A percentile compares a stretch with the other conserved stretches of the same genome.
Evolutionary conservation across 75 land plant genomes (phyloP).

Genomic region (Cupressus sempervirens): DNA sequence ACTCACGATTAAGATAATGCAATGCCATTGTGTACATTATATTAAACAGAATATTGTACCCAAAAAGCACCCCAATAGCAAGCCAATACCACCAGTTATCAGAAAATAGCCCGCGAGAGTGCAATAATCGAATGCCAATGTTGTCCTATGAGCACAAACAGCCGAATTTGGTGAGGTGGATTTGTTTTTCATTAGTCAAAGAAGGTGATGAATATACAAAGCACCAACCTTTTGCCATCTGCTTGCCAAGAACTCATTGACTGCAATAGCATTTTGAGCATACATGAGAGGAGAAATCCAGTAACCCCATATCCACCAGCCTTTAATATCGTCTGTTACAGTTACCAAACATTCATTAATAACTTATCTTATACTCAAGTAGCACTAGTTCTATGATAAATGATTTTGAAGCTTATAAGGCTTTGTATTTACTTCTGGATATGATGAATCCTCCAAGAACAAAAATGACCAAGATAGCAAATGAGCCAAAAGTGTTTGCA

Average conservation of each 20-base stretch:
- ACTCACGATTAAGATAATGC: slow-evolving; percentile 20
- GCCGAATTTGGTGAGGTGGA: slow-evolving; percentile 7
- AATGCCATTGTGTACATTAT: slow-evolving; percentile 29
- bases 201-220: neutral
- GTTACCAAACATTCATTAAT: neutral
- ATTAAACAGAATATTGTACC: slow-evolving; percentile 53
- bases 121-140: slow-evolving; percentile 49
- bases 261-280: slow-evolving; percentile 19
- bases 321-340: slow-evolving; percentile 20
- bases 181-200: slow-evolving; percentile 34
- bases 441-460: slow-evolving; percentile 55
- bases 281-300: slow-evolving; percentile 25
- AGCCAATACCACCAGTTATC: slow-evolving; percentile 61
- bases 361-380: neutral
- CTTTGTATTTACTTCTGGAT: slow-evolving; percentile 34
- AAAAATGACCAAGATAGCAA: slow-evolving; percentile 34
- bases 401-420: neutral
- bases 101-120: slow-evolving; percentile 51
- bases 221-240: neutral
- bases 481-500: slow-evolving; percentile 44
- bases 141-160: neutral
- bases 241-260: slow-evolving; percentile 17
- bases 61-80: slow-evolving; percentile 39
- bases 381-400: neutral
- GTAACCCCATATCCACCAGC: slow-evolving; percentile 39